Evolutionary conservation across 2,329 filamentous ascomycete genomes (phyloP), one percentile per base, ranked within the genome.

Genomic region (Colletotrichum musae): DNA sequence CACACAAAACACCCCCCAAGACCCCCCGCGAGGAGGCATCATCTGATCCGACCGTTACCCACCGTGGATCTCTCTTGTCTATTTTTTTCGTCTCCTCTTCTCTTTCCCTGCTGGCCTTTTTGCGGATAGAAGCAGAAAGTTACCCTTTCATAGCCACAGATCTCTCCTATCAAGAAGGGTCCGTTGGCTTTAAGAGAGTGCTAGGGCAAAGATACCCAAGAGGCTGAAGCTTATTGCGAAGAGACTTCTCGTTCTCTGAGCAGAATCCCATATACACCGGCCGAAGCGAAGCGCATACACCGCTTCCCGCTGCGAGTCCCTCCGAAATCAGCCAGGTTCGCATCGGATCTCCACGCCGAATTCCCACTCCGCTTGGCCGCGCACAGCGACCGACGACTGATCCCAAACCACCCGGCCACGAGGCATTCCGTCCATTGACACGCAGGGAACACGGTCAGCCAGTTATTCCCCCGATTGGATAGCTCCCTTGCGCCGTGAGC

Each of bases 261-360:
- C 32, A 36, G 32, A 36, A 36, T 6, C 18, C 45, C 45, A 10
- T 21, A 21, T 18, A 43, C n/a, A 12, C 9, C 9, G 15, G 48
- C 26, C 9, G 43, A 13, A 59, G 21, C 47, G 21, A 16, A 60
- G 51, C 51, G 50, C 62, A 69, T 69, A 60, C 66, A 69, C 66
- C 62, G 58, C 58, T 52, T 18, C 18, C 47, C 47, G 66, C 43
- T 60, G 66, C 50, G 53, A 54, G 18, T 16, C 15, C 36, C 62
- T 18, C 57, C 66, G 62, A 39, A 60, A 57, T 39, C 62, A 66
- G 48, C 43, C 66, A 69, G 62, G 50, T 59, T 60, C 56, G 41
- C 56, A 66, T 69, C 62, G 56, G 62, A 69, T 66, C 56, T 69
- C 50, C 66, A 66, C 66, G 66, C 66, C 66, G 56, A 66, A 61